Base-by-base conservation (phyloP, 805 yeast species). In the Pichia kluyveri region DNA sequence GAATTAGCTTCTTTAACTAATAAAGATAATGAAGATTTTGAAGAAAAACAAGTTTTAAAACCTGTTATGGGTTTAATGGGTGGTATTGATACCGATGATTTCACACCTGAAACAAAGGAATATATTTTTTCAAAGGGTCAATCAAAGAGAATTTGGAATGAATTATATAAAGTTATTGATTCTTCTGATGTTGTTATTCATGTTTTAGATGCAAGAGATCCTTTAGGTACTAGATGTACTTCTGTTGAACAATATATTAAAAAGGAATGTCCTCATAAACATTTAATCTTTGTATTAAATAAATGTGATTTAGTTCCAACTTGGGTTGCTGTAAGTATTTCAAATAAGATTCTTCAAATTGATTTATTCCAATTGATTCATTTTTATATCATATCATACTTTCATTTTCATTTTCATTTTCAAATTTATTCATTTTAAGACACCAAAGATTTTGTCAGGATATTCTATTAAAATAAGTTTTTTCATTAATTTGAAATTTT, bases 251-350 rank as follows among this genome's bases (percentile, higher is more conserved):
- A 88, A 60, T 90, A 88, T 64, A 87, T 91, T 65, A 80, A 77
- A 58, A 91, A 86, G 56, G 99, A 91, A 69, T 89, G 95, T 62
- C 87, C 98, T 14, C 99, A 93, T 65, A 91, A 91, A 70, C 99
- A 93, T 74, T 75, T 91, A 71, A 84, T 91, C 56, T 90, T 84
- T 64, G 96, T 93, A 49, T 72, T 91, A 69, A 91, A 91, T 78
- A 91, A 91, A 76, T 90, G 97, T 78, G 99, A 91, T 74, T 80
- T 91, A 61, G 96, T 91, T 45, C 99, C 99, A 54, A 91, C 96
- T 42, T 91, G 98, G 97, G 97, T 88, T 61, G 97, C 98, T 61
- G 98, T 90, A 88, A 78, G 98, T 89, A 68, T 63, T 74, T 95
- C 83, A 65, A 8, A 38, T 38, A 19, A 23, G 18, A 18, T 38